Evolutionary conservation across 805 yeast species (phyloP), one percentile per base, ranked within the genome.

Genomic region (Hanseniaspora lachancei): DNA sequence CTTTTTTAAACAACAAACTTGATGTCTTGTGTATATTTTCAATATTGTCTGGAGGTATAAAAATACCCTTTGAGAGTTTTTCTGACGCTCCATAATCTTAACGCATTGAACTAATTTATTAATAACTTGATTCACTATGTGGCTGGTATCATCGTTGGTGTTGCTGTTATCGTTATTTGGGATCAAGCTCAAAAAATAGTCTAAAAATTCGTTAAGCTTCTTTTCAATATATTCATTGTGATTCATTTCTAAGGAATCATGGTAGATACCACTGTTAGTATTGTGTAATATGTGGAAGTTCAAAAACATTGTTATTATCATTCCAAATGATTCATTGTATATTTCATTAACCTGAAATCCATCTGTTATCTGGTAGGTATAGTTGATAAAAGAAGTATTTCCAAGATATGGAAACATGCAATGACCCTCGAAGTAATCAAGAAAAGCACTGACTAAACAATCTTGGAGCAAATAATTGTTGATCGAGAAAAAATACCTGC

Each of bases 1-100:
- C 29, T 49, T 49, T 49, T 49, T 49, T 24, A 49, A 39, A 16
- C 53, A 49, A 23, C 53, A 49, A 8, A 49, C n/a, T 40, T 24
- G 46, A 39, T 49, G 53, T 21, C 20, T 38, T n/a, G 21, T 39
- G 29, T 49, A 49, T 15, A 49, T 49, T 49, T 29, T 38, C 6
- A 49, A 29, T 2, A 49, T 49, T 18, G 43, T n/a, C 18, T 49
- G 53, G 12, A 49, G 40, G 32, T 49, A 49, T n/a, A 49, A 36
- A 24, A 49, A 49, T 16, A 40, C 41, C 2, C 29, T 49, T 18
- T 39, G 21, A 10, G 46, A 3, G 16, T 20, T 18, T n/a, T 16
- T 39, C 10, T 44, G 47, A 0, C 39, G 9, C 10, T n/a, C 29
- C 41, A 49, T 40, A 10, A 49, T 23, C 12, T 24, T n/a, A 2